Evolutionary conservation across 2,329 filamentous ascomycete species (phyloP), one percentile per base, ranked within the genome.

Genomic region (Diaporthe sp.): DNA sequence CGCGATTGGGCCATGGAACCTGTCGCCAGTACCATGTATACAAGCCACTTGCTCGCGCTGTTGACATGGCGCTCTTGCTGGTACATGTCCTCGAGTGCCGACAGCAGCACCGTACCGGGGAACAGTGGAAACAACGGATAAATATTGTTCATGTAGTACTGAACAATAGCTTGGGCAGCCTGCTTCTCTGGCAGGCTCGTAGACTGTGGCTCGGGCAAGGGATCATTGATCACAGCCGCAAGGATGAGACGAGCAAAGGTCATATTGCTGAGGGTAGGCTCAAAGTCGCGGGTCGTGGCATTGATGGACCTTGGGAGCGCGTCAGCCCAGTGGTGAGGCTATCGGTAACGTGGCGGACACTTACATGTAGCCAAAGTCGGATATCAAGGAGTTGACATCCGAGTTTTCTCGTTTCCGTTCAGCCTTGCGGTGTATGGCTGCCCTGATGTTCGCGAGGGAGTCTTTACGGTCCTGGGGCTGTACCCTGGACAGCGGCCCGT

Each of bases 231-330:
- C 50, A 94, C 92, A 8, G 96, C 94, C n/a, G 94, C 94, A 37
- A 98, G 85, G 32, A 98, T 93, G 27, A 98, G 88, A 47, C 94
- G 92, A 35, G 95, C 94, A 87, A 98, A 98, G 0, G 95, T 98
- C 90, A 98, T 97, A 79, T 94, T 95, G 75, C 92, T 93, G 39
- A 94, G 92, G 73, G 96, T 95, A 12, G 95, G 93, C 81, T 97
- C 95, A 80, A 98, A 98, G 82, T 98, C 97, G 80, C 95, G 90
- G 1, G 96, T 96, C 0, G 96, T 98, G 37, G 97, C 96, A 85
- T 98, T 97, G 80, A 99, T 94, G 7, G 96, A 95, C 72, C 95
- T 97, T 79, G 22, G 65, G 65, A 32, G 25, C 58, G 77, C 75
- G 44, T 76, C 77, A 75, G 65, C 25, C 72, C 59, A 61, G 12